Evolutionary conservation across 345 rosid species (phyloP).

Genomic region (Aurinia saxatilis): DNA sequence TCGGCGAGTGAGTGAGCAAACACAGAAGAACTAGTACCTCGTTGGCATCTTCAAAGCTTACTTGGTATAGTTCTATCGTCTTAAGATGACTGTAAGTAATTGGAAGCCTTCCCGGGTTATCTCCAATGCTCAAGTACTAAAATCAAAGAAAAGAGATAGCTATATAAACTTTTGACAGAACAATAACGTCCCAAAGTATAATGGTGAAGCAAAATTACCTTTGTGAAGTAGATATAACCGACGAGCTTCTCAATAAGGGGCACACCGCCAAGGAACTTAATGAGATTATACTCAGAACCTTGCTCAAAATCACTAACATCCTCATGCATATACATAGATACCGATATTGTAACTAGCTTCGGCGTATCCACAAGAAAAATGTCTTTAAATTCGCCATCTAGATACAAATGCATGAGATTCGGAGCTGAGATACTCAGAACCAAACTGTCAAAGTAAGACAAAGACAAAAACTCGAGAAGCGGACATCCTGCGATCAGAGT

Average conservation of each 20-base stretch:
- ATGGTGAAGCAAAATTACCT: slow-evolving; percentile 40
- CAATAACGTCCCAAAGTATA: not conserved
- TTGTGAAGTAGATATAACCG: slow-evolving; percentile 81
- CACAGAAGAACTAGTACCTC: slow-evolving; percentile 79
- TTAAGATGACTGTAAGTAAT: slow-evolving; percentile 55
- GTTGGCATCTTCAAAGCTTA: slow-evolving; percentile 80
- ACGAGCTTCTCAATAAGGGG: slow-evolving; percentile 74
- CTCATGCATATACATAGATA: slow-evolving; percentile 83
- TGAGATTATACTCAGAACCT: slow-evolving; percentile 66
- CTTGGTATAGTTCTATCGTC: slow-evolving; percentile 66
- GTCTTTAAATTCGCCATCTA: slow-evolving; percentile 88
- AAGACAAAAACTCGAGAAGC: slow-evolving; percentile 63
- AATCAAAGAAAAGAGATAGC: not conserved
- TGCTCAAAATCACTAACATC: slow-evolving; percentile 85
- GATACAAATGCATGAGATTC: slow-evolving; percentile 65
- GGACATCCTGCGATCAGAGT: slow-evolving; percentile 70
- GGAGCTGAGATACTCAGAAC: slow-evolving; percentile 64
- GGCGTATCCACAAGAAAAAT: slow-evolving; percentile 74
- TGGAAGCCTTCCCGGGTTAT: slow-evolving; percentile 51
- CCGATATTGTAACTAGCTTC: slow-evolving; percentile 52
- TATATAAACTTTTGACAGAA: not conserved
- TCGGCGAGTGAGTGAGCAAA: slow-evolving; percentile 76
- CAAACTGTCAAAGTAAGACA: slow-evolving; percentile 78
- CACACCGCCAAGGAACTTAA: slow-evolving; percentile 72
- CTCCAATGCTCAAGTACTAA: slow-evolving; percentile 88